Evolutionary conservation across 73 alveolate genomes (phyloP).

Genomic region (Paramecium octaurelia): DNA sequence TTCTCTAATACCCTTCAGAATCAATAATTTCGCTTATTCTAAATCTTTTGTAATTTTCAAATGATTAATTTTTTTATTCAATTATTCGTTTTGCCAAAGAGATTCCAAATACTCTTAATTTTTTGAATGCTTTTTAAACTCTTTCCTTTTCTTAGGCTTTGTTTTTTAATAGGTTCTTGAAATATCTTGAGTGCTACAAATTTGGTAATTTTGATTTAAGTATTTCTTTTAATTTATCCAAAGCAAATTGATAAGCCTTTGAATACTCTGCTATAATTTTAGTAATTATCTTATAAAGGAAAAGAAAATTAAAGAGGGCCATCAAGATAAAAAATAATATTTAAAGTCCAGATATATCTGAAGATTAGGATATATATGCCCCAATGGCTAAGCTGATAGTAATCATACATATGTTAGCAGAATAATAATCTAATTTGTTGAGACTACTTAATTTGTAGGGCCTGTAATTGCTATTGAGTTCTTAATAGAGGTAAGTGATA

Average conservation of each 20-base stretch:
- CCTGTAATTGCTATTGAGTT: not conserved
- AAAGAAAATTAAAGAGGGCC: not conserved
- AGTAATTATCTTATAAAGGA: not conserved
- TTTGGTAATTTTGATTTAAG: not conserved
- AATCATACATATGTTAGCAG: not conserved
- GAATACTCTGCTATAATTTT: not conserved
- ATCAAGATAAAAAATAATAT: not conserved
- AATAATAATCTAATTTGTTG: not conserved
- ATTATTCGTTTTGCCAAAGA: not conserved
- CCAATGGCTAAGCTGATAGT: not conserved
- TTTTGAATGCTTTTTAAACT: not conserved
- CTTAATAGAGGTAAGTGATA: not conserved
- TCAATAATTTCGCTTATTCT: not conserved
- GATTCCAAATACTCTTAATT: not conserved
- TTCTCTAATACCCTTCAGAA: not conserved
- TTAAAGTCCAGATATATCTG: not conserved
- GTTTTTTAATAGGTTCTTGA: not conserved
- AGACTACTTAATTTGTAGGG: constrained; percentile 12
- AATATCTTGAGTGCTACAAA: not conserved
- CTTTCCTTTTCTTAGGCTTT: not conserved
- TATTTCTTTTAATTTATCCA: not conserved
- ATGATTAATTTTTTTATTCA: not conserved
- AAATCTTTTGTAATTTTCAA: not conserved
- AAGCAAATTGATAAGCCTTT: not conserved
- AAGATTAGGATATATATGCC: not conserved